Base-by-base conservation (phyloP, 768 basidiomycete species). In the Mycena galericulata region DNA sequence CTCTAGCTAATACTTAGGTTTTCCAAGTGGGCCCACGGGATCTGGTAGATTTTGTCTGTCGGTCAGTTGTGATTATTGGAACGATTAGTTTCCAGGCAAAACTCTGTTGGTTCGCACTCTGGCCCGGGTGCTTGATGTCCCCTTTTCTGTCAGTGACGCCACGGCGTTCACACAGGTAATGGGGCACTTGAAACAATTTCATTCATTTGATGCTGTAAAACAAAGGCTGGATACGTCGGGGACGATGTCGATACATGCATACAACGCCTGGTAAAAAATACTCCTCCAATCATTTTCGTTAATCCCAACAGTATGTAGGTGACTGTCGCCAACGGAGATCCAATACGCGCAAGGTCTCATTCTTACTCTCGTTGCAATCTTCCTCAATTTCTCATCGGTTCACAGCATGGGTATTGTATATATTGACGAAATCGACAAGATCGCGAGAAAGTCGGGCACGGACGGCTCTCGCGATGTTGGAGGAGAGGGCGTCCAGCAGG, bases 381-480 rank as follows among this genome's bases (percentile, higher is more conserved):
- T 36, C 7, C 24, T 58, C 20, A 34, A 34, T n/a, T 65, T 54
- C 51, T 49, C 26, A 51, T 62, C 4, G 30, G 36, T 22, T 41
- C 46, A n/a, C 64, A 97, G 95, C 75, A 90, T 90, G 77, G 97
- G 97, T 8, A 98, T 99, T 68, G 91, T 98, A 34, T 97, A 97
- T 76, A 96, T 99, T 51, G 97, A 99, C 74, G 97, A 99, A 81
- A 84, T 96, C 2, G 97, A 98, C 82, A 98, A 99, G 81, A 90
- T 98, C 65, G 92, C 95, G 17, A 87, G 89, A 54, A 92, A 88
- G 73, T 76, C 84, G 8, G 91, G 92, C 6, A 82, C 84, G 30
- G 93, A 94, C 71, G 89, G 90, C 4, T 88, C 91, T 7, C 86
- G 93, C 72, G 97, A 98, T 77, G 96, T 99, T 1, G 92, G 95